Evolutionary conservation across 1,284 basidiomycete species (phyloP), one percentile per base, ranked within the genome.

Genomic region (Fomitopsis palustris): DNA sequence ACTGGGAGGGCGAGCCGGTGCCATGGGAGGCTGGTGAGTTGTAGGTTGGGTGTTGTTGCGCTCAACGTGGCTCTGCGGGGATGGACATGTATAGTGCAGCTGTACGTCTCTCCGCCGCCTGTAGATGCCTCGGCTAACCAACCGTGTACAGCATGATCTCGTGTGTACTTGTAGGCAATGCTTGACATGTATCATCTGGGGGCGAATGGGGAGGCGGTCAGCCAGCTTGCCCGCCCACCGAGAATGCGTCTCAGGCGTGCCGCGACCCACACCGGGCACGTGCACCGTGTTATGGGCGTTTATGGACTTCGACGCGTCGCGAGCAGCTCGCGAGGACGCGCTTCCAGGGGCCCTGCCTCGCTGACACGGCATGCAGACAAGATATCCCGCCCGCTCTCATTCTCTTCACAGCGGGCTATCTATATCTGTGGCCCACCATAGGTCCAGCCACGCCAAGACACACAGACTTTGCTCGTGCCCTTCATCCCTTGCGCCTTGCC

Each of bases 1-100:
- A 92, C 62, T 92, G 90, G 90, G 89, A 91, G 71, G 85, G 86
- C 27, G 90, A 91, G 70, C 86, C 87, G 39, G 79, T 90, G 41
- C 86, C 89, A 61, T 92, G 89, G 89, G 87, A 87, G 72, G 78
- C 82, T 17, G 89, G 84, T 53, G 89, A 91, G 69, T 67, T 92
- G 69, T 90, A 77, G 74, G 58, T 31, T 35, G n/a, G 29, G 23
- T 16, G 7, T 19, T 10, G 33, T 47, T 49, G 29, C 49, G 31
- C 7, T 52, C 21, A 54, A 23, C 37, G 37, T 37, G 25, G 12
- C 19, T 41, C 37, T 25, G 37, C 5, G 23, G 53, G 53, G 59
- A 59, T 62, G 61, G 25, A 35, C 31, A 52, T 17, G 14, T 31
- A 14, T 17, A 35, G 29, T 17, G 12, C 9, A 35, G 31, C 6